phyloP scores from a whole-genome alignment of 139 green algal genomes.

The Bryopsis sp. region DNA sequence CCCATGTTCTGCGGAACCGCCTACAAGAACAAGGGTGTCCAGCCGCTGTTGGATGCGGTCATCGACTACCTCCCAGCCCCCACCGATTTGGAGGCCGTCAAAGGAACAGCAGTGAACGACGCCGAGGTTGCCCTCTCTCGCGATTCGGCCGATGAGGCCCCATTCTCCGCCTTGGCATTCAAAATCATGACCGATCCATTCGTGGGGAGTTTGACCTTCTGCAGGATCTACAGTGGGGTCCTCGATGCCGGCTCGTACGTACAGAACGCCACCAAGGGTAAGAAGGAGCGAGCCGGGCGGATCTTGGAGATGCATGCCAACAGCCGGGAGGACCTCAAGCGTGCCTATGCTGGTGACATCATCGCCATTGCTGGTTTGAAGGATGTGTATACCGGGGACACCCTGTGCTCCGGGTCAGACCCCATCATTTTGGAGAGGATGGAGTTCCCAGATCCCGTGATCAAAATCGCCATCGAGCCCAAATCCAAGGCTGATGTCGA shows the following conservation, averaged over 20 bases:
- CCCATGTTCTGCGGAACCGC: slow-evolving; percentile 90
- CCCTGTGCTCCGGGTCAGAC: slow-evolving; percentile 83
- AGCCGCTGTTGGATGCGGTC: slow-evolving; percentile 95
- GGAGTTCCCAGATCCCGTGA: slow-evolving; percentile 99
- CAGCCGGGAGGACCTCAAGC: slow-evolving; percentile 92
- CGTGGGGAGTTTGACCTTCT: slow-evolving; percentile 92
- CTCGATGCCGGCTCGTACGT: slow-evolving; percentile 77
- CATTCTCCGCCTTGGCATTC: slow-evolving; percentile 94
- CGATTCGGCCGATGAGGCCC: slow-evolving; percentile 63
- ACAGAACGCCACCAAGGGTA: slow-evolving; percentile 86
- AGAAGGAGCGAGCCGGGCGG: slow-evolving; percentile 96
- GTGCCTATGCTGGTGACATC: slow-evolving; percentile 84
- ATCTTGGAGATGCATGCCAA: slow-evolving; percentile 99
- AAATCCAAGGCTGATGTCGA: slow-evolving; percentile 92
- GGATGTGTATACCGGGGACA: slow-evolving; percentile 73
- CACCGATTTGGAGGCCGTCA: slow-evolving; percentile 35
- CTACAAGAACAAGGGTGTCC: slow-evolving; percentile 99
- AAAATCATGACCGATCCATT: slow-evolving; percentile 99
- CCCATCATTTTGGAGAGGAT: slow-evolving; percentile 97
- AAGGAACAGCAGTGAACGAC: slow-evolving; percentile 51
- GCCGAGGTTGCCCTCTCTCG: slow-evolving; percentile 63
- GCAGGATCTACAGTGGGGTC: slow-evolving; percentile 80
- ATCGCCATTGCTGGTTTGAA: slow-evolving; percentile 93
- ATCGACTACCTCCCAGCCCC: slow-evolving; percentile 90
- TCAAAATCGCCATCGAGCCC: slow-evolving; percentile 98